Evolutionary conservation across 2,329 filamentous ascomycete genomes (phyloP).

Genomic region (Furcasterigmium sp.): DNA sequence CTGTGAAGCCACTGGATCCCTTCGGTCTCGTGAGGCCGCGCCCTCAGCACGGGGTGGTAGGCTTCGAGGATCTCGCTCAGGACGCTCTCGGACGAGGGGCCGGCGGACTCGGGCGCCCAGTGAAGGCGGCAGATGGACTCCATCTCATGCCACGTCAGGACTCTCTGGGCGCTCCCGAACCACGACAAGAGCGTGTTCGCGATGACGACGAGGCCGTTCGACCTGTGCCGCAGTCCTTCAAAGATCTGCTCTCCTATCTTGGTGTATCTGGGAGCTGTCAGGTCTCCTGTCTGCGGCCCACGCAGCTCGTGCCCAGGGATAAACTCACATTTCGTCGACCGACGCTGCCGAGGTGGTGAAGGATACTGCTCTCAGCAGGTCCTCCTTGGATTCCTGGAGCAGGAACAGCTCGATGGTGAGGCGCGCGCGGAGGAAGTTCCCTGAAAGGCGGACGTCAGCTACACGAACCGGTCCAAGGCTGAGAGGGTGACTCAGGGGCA

Average conservation of each 20-base stretch:
- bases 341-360: background rate
- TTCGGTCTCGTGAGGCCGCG: constrained; percentile 18
- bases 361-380: constrained; percentile 7
- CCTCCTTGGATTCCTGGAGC: constrained; percentile 11
- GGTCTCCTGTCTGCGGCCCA: background rate
- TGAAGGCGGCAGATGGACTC: constrained; percentile 19
- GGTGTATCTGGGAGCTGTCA: background rate
- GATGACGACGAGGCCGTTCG: background rate
- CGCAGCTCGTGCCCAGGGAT: background rate
- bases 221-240: background rate
- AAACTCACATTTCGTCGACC: background rate
- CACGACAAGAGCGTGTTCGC: constrained; percentile 28
- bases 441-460: constrained; percentile 6
- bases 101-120: background rate
- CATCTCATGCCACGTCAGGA: constrained; percentile 35
- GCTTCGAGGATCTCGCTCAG: background rate
- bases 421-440: constrained; percentile 25
- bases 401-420: constrained; percentile 23
- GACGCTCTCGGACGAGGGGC: background rate
- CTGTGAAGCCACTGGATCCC: constrained; percentile 31
- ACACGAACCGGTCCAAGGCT: too few species aligned
- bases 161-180: constrained; percentile 31
- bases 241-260: background rate
- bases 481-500: too few species aligned
- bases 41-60: constrained; percentile 23